These are phyloP conservation scores for Vachellia pachyceras DNA, from an alignment of 306 rosid species.

Conservation along the genomic window DNA sequence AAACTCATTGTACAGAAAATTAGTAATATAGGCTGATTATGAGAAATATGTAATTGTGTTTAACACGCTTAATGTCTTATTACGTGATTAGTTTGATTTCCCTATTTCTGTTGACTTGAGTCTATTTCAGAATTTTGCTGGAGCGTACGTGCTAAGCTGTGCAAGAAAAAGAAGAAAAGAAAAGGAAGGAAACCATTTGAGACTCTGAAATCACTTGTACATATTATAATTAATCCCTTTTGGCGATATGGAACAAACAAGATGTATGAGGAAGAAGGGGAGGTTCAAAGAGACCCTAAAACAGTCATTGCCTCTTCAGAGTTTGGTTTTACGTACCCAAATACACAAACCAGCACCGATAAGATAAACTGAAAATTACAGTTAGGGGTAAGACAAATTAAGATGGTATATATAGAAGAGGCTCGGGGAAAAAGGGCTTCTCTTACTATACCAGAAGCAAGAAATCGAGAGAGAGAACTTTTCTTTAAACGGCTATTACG, in stretches of 20 bases:
- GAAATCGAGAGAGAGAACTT: not conserved
- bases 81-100: not conserved
- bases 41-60: not conserved
- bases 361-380: slow-evolving; percentile 34
- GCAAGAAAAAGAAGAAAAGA: not conserved
- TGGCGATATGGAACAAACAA: slow-evolving; percentile 52
- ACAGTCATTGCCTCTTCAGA: slow-evolving; percentile 49
- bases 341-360: slow-evolving; percentile 33
- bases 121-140: not conserved
- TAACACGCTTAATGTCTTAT: not conserved
- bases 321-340: slow-evolving; percentile 33
- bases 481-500: slow-evolving; percentile 45
- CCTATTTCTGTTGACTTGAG: not conserved
- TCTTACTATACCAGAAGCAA: slow-evolving; percentile 28
- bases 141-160: not conserved
- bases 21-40: not conserved
- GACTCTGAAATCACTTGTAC: slow-evolving; percentile 32
- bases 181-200: not conserved
- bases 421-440: slow-evolving; percentile 46
- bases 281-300: slow-evolving; percentile 47
- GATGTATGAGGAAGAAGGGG: slow-evolving; percentile 48
- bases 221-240: slow-evolving; percentile 30
- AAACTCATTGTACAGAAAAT: not conserved
- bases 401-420: slow-evolving; percentile 30
- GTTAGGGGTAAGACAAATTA: slow-evolving; percentile 38